Base-by-base conservation (phyloP, 192 early-diverging fungal species). In the Pilobolus umbonatus region DNA sequence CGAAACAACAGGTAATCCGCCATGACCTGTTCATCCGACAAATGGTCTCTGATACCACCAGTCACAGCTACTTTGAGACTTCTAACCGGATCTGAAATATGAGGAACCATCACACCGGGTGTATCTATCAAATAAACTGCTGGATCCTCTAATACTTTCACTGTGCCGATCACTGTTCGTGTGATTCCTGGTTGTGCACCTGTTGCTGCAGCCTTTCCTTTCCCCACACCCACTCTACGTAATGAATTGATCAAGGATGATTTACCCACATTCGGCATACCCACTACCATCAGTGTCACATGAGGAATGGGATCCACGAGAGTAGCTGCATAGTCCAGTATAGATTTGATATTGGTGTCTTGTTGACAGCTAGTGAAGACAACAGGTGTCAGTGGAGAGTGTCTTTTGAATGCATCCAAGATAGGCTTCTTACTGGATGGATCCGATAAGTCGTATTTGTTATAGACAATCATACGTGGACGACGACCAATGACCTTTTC, bases 201-300 rank as follows among this genome's bases (percentile, higher is more conserved):
- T 3, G 94, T 94, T 11, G 72, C 75, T 9, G 88, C 89, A 9
- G 88, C 92, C 69, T 95, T 96, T 63, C 83, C 84, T 60, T 85
- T 88, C 9, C 78, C 74, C 5, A 88, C 75, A 12, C 94, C 93
- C 11, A 89, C 64, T 39, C 85, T 68, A 26, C 95, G 76, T 54
- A 98, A 67, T 1, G 91, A 79, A 61, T 98, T 98, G 57, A 95
- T 91, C 45, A 98, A 57, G 22, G 93, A 87, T 1, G 91, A 93
- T 64, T 98, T 98, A 9, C 95, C 95, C 46, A 98, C 95, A 74
- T 98, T 98, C 4, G 95, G 95, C 81, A 95, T 86, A 5, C 95
- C 95, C 3, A 96, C 88, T 1, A 98, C 80, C 73, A 98, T 88
- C 17, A 94, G 75, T 4, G 79, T 82, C 3, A 71, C 51, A 5